These are phyloP conservation scores for Myriosclerotinia curreyana DNA, from an alignment of 2,329 filamentous ascomycete species.

Conservation along the genomic window DNA sequence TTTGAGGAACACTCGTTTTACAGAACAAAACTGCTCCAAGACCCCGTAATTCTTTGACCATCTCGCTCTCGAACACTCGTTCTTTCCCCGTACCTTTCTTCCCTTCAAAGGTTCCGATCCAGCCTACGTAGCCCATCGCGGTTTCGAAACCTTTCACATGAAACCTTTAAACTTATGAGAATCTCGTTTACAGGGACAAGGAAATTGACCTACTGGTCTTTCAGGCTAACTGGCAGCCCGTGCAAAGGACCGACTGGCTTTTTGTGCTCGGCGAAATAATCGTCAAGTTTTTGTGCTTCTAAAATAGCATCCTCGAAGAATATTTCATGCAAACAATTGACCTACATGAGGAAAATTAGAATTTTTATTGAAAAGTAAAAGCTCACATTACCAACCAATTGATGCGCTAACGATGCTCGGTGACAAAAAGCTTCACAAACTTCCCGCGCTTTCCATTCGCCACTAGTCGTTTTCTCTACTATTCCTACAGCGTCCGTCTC, in stretches of 20 bases:
- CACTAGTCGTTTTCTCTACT: constrained; percentile 51
- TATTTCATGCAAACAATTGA: constrained; percentile 57
- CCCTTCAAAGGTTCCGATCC: constrained; percentile 60
- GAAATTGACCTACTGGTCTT: constrained; percentile 37
- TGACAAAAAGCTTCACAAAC: constrained; percentile 54
- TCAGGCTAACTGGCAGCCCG: constrained; percentile 44
- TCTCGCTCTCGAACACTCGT: constrained; percentile 50
- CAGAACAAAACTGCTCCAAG: constrained; percentile 44
- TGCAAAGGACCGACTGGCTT: constrained; percentile 42
- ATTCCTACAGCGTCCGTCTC: constrained; percentile 58
- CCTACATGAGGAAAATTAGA: constrained; percentile 44
- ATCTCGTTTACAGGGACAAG: not conserved
- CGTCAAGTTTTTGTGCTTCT: constrained; percentile 51
- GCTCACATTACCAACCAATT: constrained; percentile 51
- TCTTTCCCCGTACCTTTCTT: constrained; percentile 49
- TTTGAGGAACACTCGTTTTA: constrained; percentile 44
- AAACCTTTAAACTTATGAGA: constrained; percentile 25
- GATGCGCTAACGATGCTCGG: constrained; percentile 52
- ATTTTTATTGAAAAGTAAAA: constrained; percentile 42
- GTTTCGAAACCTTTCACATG: constrained; percentile 39
- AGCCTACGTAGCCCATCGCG: constrained; percentile 61
- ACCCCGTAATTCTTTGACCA: constrained; percentile 42
- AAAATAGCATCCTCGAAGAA: constrained; percentile 53
- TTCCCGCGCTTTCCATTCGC: constrained; percentile 55
- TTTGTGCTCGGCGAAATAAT: constrained; percentile 45